Evolutionary conservation across 345 rosid genomes (phyloP).

Genomic region (Microthlaspi erraticum): DNA sequence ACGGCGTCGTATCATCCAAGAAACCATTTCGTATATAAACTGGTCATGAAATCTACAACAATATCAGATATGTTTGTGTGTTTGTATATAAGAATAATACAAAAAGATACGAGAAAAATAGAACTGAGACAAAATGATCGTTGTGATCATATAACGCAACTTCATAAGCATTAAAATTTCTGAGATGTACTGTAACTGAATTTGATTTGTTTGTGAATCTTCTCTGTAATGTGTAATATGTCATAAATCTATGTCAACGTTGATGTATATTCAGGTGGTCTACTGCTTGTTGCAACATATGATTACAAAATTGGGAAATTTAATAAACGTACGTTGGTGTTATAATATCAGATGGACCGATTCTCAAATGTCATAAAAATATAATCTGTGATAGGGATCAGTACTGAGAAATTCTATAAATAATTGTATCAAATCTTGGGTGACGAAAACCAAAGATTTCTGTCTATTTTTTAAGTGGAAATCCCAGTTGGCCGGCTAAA

Average conservation of each 20-base stretch:
- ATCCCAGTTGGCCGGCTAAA: conserved; percentile 42
- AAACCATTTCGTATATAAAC: conserved; percentile 19
- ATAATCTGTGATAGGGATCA: conserved; percentile 35
- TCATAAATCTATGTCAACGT: neutral
- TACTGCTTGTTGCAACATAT: conserved; percentile 16
- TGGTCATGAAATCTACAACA: neutral
- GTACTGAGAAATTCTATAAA: conserved; percentile 16
- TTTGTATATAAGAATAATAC: conserved; percentile 11
- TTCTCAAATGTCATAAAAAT: conserved; percentile 22
- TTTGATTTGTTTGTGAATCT: conserved; percentile 26
- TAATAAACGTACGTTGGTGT: conserved; percentile 13
- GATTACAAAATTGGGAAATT: neutral
- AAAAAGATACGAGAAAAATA: neutral
- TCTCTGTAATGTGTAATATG: conserved; percentile 1
- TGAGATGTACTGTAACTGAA: conserved; percentile 6
- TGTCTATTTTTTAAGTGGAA: conserved; percentile 2
- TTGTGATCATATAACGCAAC: conserved; percentile 3
- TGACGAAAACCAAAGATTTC: conserved; percentile 39
- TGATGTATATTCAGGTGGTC: conserved; percentile 32
- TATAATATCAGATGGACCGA: conserved; percentile 31
- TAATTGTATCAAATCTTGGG: conserved; percentile 37
- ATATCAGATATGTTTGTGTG: neutral
- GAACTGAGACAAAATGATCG: conserved; percentile 6
- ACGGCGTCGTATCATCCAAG: conserved; percentile 15
- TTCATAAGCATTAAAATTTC: conserved; percentile 17